Percentiles rank a stretch among this genome's conserved stretches.
phyloP scores from a whole-genome alignment of 2,329 filamentous ascomycete species.

The Colletotrichum godetiae region DNA sequence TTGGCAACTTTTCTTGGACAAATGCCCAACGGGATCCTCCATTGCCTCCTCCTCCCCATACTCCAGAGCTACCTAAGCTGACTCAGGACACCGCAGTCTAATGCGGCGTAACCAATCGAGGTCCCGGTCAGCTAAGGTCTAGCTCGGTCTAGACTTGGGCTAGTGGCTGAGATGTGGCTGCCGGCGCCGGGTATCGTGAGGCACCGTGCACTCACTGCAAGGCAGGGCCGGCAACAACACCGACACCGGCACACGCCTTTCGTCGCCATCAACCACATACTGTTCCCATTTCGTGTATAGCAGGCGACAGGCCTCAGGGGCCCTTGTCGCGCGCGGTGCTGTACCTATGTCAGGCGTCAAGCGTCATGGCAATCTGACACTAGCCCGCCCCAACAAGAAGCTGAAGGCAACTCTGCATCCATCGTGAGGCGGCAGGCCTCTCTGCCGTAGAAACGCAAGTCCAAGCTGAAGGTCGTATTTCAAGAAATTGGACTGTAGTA shows the following conservation, averaged over 20 bases:
- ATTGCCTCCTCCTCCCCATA: too few relatives aligned
- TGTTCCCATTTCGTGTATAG: not conserved
- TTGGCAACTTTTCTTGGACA: not conserved
- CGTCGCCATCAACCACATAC: not conserved
- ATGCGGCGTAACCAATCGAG: not conserved
- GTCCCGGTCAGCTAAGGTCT: not conserved
- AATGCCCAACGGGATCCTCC: not conserved
- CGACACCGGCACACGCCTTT: not conserved
- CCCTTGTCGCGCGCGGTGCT: not conserved
- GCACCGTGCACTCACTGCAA: not conserved
- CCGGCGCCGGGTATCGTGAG: slow-evolving; percentile 2
- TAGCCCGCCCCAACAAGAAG: too few relatives aligned
- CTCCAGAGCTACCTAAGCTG: not conserved
- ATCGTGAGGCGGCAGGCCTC: not conserved
- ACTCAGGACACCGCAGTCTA: not conserved
- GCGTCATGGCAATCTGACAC: not conserved
- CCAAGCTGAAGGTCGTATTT: not conserved
- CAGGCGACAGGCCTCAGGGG: not conserved
- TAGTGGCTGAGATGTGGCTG: slow-evolving; percentile 22
- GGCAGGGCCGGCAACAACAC: not conserved
- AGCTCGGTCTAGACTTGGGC: slow-evolving; percentile 1
- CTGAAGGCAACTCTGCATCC: not conserved
- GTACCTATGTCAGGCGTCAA: not conserved
- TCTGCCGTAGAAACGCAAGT: not conserved
- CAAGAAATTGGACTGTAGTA: not conserved